Evolutionary conservation across 1,284 basidiomycete genomes (phyloP).

Genomic region (Cryptococcus hybrid): DNA sequence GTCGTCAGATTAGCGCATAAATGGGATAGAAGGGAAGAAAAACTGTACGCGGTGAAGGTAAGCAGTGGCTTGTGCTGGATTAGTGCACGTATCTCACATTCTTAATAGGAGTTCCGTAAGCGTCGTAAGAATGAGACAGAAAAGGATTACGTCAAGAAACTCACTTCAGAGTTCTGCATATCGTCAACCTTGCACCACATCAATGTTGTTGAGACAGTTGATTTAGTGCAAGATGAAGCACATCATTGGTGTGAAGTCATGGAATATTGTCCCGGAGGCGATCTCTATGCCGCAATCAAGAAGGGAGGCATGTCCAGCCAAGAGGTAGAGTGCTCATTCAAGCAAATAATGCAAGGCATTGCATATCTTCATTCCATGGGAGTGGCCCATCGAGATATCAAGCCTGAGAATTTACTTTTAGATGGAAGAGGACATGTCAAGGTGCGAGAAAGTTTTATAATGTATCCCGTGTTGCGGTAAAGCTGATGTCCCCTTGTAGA

Average conservation of each 20-base stretch:
- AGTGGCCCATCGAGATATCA: slow-evolving; percentile 85
- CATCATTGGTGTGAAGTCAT: slow-evolving; percentile 99
- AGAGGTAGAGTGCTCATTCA: slow-evolving; percentile 97
- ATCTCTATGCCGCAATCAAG: slow-evolving; percentile 97
- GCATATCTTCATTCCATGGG: slow-evolving; percentile 31
- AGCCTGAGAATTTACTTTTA: slow-evolving; percentile 96
- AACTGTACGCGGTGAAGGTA: slow-evolving; percentile 98
- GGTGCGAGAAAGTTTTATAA: slow-evolving; percentile 34
- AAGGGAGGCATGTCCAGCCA: slow-evolving; percentile 91
- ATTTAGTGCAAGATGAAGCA: slow-evolving; percentile 94
- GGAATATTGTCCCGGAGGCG: slow-evolving; percentile 98
- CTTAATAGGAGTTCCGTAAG: slow-evolving; percentile 85
- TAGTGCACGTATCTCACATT: background rate
- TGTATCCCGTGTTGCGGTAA: background rate
- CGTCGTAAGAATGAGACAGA: slow-evolving; percentile 97
- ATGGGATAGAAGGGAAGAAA: slow-evolving; percentile 96
- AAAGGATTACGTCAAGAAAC: slow-evolving; percentile 99
- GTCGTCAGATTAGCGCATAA: slow-evolving; percentile 97
- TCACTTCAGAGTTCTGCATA: slow-evolving; percentile 99
- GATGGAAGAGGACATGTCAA: slow-evolving; percentile 92
- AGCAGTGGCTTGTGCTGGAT: slow-evolving; percentile 24
- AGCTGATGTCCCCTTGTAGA: background rate
- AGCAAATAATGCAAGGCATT: slow-evolving; percentile 73
- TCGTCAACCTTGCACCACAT: slow-evolving; percentile 94
- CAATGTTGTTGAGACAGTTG: slow-evolving; percentile 98